These are phyloP conservation scores for Blastobotrys parvus DNA, from an alignment of 805 yeast genomes.

Conservation along the genomic window DNA sequence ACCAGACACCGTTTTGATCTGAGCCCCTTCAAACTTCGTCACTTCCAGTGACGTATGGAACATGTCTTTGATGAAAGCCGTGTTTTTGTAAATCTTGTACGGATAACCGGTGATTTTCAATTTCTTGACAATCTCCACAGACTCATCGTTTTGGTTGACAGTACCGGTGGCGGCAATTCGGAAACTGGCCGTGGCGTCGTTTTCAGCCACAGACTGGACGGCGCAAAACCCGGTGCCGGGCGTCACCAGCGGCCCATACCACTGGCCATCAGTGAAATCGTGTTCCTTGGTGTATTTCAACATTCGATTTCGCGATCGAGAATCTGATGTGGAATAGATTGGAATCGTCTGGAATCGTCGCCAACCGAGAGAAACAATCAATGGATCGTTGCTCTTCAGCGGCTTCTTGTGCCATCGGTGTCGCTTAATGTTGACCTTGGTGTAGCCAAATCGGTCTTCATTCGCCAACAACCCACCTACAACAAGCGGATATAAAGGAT, in stretches of 20 bases:
- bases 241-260: slow-evolving; percentile 94
- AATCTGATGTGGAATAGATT: slow-evolving; percentile 90
- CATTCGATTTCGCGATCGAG: slow-evolving; percentile 97
- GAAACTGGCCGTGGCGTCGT: slow-evolving; percentile 80
- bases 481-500: slow-evolving; percentile 76
- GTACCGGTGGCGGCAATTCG: slow-evolving; percentile 96
- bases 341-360: slow-evolving; percentile 97
- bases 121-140: slow-evolving; percentile 90
- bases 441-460: slow-evolving; percentile 86
- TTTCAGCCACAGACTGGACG: slow-evolving; percentile 76
- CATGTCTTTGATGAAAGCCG: slow-evolving; percentile 97
- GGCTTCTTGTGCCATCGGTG: slow-evolving; percentile 99
- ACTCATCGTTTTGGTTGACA: slow-evolving; percentile 82
- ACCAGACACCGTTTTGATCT: slow-evolving; percentile 93
- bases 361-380: slow-evolving; percentile 93
- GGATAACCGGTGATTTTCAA: slow-evolving; percentile 94
- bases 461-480: slow-evolving; percentile 87
- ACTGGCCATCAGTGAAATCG: slow-evolving; percentile 89
- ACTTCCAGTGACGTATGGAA: slow-evolving; percentile 86
- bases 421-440: slow-evolving; percentile 90
- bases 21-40: slow-evolving; percentile 97
- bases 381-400: slow-evolving; percentile 89
- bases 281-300: slow-evolving; percentile 97
- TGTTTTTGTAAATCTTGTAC: slow-evolving; percentile 84
- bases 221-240: slow-evolving; percentile 98